phyloP scores from a whole-genome alignment of 2,329 filamentous ascomycete genomes.

The Tothia fuscella region DNA sequence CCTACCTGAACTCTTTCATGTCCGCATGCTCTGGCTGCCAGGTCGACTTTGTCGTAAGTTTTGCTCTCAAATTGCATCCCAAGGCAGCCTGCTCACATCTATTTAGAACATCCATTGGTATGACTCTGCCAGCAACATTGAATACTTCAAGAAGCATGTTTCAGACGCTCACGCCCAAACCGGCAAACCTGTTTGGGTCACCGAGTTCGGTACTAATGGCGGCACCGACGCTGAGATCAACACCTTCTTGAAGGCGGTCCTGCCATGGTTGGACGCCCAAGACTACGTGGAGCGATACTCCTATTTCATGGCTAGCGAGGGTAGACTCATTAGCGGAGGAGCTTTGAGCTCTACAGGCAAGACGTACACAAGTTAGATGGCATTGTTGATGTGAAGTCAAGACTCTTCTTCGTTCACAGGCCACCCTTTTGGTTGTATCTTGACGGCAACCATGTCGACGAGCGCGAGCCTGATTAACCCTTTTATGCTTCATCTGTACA shows the following conservation, averaged over 20 bases:
- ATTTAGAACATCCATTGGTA: conserved; percentile 23
- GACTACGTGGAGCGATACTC: conserved; percentile 23
- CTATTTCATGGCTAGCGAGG: conserved; percentile 17
- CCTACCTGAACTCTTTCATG: conserved; percentile 18
- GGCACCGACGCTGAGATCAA: conserved; percentile 15
- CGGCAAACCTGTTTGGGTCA: conserved; percentile 22
- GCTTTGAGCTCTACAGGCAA: conserved; percentile 6
- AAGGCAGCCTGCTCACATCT: too few species aligned
- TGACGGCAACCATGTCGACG: too few species aligned
- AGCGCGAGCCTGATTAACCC: too few species aligned
- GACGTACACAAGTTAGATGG: conserved; percentile 3
- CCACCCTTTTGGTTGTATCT: too few species aligned
- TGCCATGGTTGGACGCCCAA: conserved; percentile 22
- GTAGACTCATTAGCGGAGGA: conserved; percentile 4
- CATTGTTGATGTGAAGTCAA: too few species aligned
- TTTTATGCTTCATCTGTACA: too few species aligned
- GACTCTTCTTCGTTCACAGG: too few species aligned
- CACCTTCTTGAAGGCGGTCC: conserved; percentile 18
- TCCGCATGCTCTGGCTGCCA: conserved; percentile 13
- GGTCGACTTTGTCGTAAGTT: conserved; percentile 19
- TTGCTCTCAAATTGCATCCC: too few species aligned
- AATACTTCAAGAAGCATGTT: conserved; percentile 12
- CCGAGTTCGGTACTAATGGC: conserved; percentile 22
- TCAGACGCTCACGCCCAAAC: conserved; percentile 1
- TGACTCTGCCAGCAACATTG: conserved; percentile 11